Evolutionary conservation across 2,329 filamentous ascomycete genomes (phyloP).

Genomic region (Zasmidium citrigriseum): DNA sequence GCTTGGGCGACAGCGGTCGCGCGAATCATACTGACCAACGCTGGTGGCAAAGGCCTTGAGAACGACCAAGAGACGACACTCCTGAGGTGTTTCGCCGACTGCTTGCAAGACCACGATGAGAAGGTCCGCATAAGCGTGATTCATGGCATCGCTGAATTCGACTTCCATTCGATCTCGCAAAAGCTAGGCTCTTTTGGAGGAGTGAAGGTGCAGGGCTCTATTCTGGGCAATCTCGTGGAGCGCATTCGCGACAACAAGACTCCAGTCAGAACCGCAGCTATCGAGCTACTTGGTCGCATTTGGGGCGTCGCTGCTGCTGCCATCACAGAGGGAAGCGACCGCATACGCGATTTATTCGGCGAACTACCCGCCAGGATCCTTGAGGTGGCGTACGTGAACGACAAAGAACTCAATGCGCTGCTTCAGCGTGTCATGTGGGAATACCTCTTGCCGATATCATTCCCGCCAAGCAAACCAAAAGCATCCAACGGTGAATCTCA

Average conservation of each 20-base stretch:
- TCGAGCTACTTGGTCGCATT: constrained; percentile 78
- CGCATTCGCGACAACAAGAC: constrained; percentile 84
- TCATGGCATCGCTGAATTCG: constrained; percentile 77
- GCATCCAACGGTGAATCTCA: constrained; percentile 58
- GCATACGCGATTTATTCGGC: constrained; percentile 71
- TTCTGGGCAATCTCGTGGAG: constrained; percentile 80
- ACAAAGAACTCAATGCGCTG: constrained; percentile 78
- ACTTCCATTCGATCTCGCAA: constrained; percentile 75
- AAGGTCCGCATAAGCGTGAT: constrained; percentile 89
- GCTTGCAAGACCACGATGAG: constrained; percentile 85
- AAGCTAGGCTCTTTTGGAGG: constrained; percentile 79
- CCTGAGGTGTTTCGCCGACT: constrained; percentile 69
- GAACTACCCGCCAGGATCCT: constrained; percentile 83
- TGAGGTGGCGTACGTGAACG: constrained; percentile 87
- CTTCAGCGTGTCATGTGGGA: constrained; percentile 86
- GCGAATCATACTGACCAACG: constrained; percentile 85
- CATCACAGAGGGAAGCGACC: constrained; percentile 78
- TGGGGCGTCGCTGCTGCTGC: constrained; percentile 94
- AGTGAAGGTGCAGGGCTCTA: constrained; percentile 72
- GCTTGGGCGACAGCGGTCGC: constrained; percentile 85
- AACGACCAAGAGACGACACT: constrained; percentile 77
- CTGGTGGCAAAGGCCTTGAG: constrained; percentile 84
- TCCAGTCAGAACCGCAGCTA: constrained; percentile 79
- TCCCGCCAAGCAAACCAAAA: constrained; percentile 66
- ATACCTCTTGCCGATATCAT: constrained; percentile 83